Base-by-base conservation (phyloP, 345 rosid species). In the Sisymbrium altissimum region DNA sequence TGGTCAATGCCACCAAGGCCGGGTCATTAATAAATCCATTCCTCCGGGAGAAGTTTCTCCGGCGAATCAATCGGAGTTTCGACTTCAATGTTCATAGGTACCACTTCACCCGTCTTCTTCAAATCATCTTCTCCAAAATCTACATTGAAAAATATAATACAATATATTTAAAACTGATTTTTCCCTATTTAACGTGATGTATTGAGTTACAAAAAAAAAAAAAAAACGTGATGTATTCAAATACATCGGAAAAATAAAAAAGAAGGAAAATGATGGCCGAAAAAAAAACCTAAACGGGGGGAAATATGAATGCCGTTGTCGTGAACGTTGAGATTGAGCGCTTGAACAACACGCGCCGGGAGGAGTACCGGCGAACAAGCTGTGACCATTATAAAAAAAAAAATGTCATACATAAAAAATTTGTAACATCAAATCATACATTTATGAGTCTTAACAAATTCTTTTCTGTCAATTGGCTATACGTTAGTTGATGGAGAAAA, bases 31-130 rank as follows among this genome's bases (percentile, higher is more conserved):
- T 88, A 91, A 18, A 87, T 87, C 97, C 97, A 91, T 74, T 91
- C 97, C 18, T 87, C 85, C 9, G 97, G 95, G 39, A 88, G 94
- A 82, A 88, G 81, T 14, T 80, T 63, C 54, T 88, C 92, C 10
- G 87, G 86, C 3, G 94, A 79, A 55, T 81, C 80, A 54, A 70
- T 80, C 48, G 66, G 83, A 61, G 53, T 81, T 46, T 73, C 80
- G 2, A 7, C 72, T 33, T 45, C 77, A 46, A 52, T 62, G 27
- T 81, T 53, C 56, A 55, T 66, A 1, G 83, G 50, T 45, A 81
- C 68, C 38, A 50, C 74, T 11, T 76, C 49, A 4, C 30, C 75
- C 66, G 32, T 72, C 61, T 60, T 70, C 54, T 73, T 83, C 25
- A 10, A 38, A 14, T 43, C 66, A 45, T 75, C 75, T 56, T 80